These are phyloP conservation scores for Metschnikowia noctiluminum DNA, from an alignment of 805 yeast genomes.

Conservation along the genomic window DNA sequence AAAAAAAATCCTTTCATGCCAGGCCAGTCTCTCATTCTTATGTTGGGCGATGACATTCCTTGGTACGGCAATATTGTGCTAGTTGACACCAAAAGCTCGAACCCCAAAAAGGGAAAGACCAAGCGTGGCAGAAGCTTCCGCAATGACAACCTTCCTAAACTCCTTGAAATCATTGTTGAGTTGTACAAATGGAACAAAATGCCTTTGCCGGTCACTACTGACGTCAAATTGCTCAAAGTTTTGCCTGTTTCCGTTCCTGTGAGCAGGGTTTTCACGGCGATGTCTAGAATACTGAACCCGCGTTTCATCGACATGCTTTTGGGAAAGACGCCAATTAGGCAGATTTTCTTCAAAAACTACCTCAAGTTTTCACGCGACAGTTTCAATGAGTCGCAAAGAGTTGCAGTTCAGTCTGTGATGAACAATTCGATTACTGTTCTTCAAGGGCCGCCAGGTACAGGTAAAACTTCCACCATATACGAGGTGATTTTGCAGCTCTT, in stretches of 20 bases:
- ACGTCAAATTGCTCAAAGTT: conserved; percentile 36
- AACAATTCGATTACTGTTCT: conserved; percentile 48
- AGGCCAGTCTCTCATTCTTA: conserved; percentile 56
- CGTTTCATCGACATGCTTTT: conserved; percentile 51
- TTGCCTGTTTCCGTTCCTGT: conserved; percentile 64
- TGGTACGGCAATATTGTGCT: conserved; percentile 62
- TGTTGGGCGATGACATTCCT: conserved; percentile 46
- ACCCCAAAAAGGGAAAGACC: conserved; percentile 9
- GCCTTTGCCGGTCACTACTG: conserved; percentile 45
- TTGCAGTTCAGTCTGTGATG: conserved; percentile 48
- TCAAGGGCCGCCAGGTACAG: conserved; percentile 45
- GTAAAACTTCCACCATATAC: conserved; percentile 43
- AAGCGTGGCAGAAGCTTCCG: conserved; percentile 10
- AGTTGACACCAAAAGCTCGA: conserved; percentile 21
- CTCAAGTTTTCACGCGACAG: conserved; percentile 47
- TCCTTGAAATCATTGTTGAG: conserved; percentile 45
- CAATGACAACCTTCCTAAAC: conserved; percentile 16
- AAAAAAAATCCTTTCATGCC: conserved; percentile 58
- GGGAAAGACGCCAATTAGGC: conserved; percentile 53
- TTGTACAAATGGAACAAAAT: conserved; percentile 57
- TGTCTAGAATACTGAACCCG: conserved; percentile 55
- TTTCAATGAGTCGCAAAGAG: conserved; percentile 57
- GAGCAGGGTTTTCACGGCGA: conserved; percentile 61
- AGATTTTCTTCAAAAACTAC: conserved; percentile 54
- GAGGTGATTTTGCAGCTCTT: conserved; percentile 51